These are phyloP conservation scores for Leonotis leonurus DNA, from an alignment of 257 asterid species.

Conservation along the genomic window DNA sequence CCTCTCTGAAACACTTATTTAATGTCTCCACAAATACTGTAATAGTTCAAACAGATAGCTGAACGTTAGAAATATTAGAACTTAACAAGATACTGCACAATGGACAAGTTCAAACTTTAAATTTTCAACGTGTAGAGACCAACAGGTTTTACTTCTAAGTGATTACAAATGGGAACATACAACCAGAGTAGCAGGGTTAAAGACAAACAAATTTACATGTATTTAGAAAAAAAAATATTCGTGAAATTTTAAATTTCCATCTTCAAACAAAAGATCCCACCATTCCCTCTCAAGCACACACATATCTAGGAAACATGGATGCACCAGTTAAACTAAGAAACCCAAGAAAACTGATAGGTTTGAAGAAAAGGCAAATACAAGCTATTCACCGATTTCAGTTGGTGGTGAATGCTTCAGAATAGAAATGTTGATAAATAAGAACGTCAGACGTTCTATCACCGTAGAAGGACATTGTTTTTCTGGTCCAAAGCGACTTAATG, in stretches of 20 bases:
- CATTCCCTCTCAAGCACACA: background rate
- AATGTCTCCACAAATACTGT: constrained; percentile 90
- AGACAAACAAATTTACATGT: background rate
- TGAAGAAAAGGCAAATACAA: background rate
- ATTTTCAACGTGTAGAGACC: background rate
- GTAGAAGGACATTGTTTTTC: background rate
- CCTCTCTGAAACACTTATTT: constrained; percentile 90
- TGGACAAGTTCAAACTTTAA: too few species aligned
- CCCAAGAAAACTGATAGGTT: background rate
- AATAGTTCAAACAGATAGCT: constrained; percentile 10
- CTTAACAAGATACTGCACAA: background rate
- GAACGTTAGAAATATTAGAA: background rate
- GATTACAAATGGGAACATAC: background rate
- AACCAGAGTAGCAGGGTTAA: background rate
- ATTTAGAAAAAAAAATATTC: background rate
- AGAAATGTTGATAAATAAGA: background rate
- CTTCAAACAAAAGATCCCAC: background rate
- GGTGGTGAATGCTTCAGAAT: background rate
- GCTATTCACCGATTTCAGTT: background rate
- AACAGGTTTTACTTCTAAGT: background rate
- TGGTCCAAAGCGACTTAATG: background rate
- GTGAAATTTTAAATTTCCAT: constrained; percentile 1
- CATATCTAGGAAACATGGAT: background rate
- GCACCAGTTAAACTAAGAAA: background rate
- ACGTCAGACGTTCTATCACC: background rate